Conservation (phyloP, 345 rosid genomes). For the Sisymbrium altissimum region DNA sequence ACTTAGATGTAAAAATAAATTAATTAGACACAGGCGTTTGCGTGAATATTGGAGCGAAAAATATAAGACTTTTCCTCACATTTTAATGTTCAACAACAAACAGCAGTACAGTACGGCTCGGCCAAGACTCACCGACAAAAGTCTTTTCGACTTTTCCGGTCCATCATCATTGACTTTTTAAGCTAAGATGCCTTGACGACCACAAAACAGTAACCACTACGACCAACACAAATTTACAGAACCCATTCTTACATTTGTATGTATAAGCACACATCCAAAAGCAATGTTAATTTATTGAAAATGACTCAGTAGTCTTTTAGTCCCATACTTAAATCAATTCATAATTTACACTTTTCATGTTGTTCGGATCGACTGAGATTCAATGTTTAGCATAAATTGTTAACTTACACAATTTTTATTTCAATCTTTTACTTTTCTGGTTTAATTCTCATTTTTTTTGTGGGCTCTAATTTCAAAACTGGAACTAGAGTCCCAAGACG, state of each 20-base stretch:
- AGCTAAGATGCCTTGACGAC: neutral
- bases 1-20: no score
- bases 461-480: no score
- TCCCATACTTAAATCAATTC: neutral
- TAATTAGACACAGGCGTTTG: no score
- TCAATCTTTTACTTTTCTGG: no score
- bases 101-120: neutral
- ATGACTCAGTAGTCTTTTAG: neutral
- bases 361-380: no score
- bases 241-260: neutral
- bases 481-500: no score
- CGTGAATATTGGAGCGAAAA: no score
- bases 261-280: neutral
- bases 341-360: no score
- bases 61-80: neutral
- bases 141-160: neutral
- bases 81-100: neutral
- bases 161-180: neutral
- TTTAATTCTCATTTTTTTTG: no score
- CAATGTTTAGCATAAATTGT: neutral
- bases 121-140: constrained; percentile 8
- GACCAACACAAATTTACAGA: neutral
- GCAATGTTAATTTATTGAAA: neutral
- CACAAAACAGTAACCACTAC: neutral
- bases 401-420: no score